phyloP scores from a whole-genome alignment of 345 rosid species.

The Melaleuca quinquenervia region DNA sequence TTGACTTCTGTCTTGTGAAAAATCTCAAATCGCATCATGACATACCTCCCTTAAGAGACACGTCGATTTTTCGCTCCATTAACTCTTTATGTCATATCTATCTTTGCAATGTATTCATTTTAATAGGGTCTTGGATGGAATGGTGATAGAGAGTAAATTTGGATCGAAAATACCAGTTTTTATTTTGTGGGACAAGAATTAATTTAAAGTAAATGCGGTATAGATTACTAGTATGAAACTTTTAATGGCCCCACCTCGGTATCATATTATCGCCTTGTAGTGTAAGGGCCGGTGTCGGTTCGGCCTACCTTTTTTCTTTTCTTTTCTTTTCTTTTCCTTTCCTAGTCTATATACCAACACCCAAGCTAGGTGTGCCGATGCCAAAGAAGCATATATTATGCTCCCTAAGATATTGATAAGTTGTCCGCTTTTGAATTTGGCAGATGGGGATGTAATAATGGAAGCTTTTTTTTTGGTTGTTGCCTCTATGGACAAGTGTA shows the following conservation, averaged over 20 bases:
- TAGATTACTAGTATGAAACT: neutral
- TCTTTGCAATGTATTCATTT: neutral
- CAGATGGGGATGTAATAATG: neutral
- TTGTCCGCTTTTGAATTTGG: neutral
- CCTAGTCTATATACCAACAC: neutral
- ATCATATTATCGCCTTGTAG: neutral
- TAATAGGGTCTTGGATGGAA: neutral
- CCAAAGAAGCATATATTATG: neutral
- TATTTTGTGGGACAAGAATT: neutral
- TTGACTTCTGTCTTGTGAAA: neutral
- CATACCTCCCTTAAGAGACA: neutral
- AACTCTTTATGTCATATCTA: neutral
- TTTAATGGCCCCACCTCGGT: neutral
- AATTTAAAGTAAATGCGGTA: neutral
- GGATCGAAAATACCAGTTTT: neutral
- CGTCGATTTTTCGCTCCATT: neutral
- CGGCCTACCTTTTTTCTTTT: neutral
- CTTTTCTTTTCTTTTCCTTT: neutral
- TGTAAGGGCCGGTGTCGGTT: neutral
- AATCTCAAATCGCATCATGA: neutral
- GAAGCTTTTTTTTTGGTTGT: neutral
- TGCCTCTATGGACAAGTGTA: neutral
- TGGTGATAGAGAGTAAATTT: neutral
- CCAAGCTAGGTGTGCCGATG: neutral
- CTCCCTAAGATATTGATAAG: neutral